Evolutionary conservation across 345 rosid genomes (phyloP).

Genomic region (Trapa incisa): DNA sequence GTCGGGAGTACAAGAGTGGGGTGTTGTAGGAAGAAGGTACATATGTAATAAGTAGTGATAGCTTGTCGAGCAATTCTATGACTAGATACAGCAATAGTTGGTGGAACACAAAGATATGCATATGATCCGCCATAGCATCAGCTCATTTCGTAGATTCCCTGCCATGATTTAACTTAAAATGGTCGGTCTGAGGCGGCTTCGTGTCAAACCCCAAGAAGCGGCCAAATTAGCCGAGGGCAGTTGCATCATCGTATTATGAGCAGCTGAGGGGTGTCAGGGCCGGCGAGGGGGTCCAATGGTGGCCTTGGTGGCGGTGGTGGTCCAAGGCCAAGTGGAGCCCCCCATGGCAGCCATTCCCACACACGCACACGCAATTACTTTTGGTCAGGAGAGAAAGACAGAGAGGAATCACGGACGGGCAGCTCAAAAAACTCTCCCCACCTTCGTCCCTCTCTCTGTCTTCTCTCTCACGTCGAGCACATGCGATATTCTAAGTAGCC

Average conservation of each 20-base stretch:
- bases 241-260: background rate
- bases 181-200: background rate
- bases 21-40: no score
- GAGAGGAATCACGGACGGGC: constrained; percentile 2
- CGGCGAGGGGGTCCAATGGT: background rate
- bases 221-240: background rate
- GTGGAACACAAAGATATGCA: no score
- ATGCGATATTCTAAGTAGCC: background rate
- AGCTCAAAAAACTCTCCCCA: background rate
- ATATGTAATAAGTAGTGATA: no score
- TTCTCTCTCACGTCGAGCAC: background rate
- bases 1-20: no score
- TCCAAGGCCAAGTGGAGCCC: background rate
- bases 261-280: background rate
- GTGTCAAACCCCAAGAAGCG: background rate
- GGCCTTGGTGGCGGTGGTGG: background rate
- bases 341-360: background rate
- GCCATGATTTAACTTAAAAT: no score
- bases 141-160: no score
- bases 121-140: no score
- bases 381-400: constrained; percentile 2
- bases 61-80: no score
- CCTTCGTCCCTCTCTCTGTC: background rate
- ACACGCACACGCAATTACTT: background rate
- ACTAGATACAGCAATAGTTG: no score